Percentiles rank a stretch among this genome's conserved stretches.
phyloP scores from a whole-genome alignment of 2,329 filamentous ascomycete genomes.

The Talaromyces pinophilus region DNA sequence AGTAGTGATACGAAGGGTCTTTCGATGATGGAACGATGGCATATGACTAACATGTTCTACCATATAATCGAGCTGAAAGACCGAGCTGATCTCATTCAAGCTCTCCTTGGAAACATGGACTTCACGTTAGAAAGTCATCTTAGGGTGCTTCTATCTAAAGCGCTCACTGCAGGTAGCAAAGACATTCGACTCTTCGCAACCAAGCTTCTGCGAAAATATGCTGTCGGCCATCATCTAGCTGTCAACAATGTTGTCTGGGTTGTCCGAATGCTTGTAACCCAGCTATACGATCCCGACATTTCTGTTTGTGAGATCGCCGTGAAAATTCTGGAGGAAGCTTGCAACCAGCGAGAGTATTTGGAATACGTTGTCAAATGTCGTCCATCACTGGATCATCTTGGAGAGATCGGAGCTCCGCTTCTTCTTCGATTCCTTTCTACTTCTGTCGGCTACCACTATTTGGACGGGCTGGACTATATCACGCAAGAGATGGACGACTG shows the following conservation, averaged over 20 bases:
- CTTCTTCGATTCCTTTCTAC: constrained; percentile 91
- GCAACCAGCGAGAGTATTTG: constrained; percentile 84
- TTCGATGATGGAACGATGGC: constrained; percentile 90
- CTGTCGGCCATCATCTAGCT: constrained; percentile 56
- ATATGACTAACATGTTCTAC: constrained; percentile 99
- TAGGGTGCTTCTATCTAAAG: constrained; percentile 88
- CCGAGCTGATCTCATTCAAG: constrained; percentile 85
- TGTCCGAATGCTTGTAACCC: constrained; percentile 93
- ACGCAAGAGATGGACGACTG: constrained; percentile 99
- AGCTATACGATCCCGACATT: constrained; percentile 95
- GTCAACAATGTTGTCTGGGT: constrained; percentile 86
- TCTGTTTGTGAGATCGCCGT: constrained; percentile 95
- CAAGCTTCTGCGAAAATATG: constrained; percentile 82
- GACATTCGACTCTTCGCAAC: constrained; percentile 89
- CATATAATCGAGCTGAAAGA: constrained; percentile 92
- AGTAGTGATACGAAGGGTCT: constrained; percentile 81
- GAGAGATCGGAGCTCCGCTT: constrained; percentile 92
- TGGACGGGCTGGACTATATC: constrained; percentile 96
- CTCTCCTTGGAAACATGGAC: constrained; percentile 87
- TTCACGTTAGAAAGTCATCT: constrained; percentile 87
- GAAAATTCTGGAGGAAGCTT: constrained; percentile 95
- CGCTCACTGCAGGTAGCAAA: constrained; percentile 86
- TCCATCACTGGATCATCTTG: constrained; percentile 89
- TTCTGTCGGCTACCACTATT: constrained; percentile 94
- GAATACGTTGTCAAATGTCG: constrained; percentile 97